Evolutionary conservation across 2,329 filamentous ascomycete species (phyloP).

Genomic region (Fusarium napiforme): DNA sequence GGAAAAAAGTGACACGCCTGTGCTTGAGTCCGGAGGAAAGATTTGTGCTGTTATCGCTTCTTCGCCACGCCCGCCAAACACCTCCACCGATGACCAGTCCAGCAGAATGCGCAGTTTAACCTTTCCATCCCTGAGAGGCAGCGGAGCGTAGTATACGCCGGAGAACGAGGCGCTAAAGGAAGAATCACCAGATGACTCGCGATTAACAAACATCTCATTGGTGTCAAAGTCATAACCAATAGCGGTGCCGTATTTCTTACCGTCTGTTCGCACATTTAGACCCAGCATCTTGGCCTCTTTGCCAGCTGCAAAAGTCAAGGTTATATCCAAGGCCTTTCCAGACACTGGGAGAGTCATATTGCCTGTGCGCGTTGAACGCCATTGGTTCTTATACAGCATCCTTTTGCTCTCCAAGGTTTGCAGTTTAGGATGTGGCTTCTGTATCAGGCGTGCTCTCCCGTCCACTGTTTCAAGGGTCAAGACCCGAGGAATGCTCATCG

Average conservation of each 20-base stretch:
- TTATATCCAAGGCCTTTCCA: not conserved
- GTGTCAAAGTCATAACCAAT: not conserved
- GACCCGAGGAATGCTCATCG: not conserved
- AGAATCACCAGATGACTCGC: not conserved
- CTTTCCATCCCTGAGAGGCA: not conserved
- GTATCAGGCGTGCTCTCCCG: not conserved
- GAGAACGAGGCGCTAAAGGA: not conserved
- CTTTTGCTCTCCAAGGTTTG: not conserved
- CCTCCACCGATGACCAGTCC: not conserved
- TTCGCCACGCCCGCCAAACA: not conserved
- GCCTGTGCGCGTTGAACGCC: not conserved
- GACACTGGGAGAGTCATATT: not conserved
- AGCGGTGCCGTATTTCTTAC: not conserved
- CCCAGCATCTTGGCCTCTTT: not conserved
- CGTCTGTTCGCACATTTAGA: not conserved
- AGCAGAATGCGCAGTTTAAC: not conserved
- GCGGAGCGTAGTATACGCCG: not conserved
- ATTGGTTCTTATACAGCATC: not conserved
- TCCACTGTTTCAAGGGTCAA: not conserved
- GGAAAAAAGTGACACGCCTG: not conserved
- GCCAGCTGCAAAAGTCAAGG: not conserved
- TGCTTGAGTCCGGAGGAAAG: not conserved
- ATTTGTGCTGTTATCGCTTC: not conserved
- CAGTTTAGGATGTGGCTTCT: not conserved
- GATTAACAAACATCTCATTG: not conserved